Base-by-base conservation (phyloP, 176 grass and related monocot genomes). In the Pharus latifolius region DNA sequence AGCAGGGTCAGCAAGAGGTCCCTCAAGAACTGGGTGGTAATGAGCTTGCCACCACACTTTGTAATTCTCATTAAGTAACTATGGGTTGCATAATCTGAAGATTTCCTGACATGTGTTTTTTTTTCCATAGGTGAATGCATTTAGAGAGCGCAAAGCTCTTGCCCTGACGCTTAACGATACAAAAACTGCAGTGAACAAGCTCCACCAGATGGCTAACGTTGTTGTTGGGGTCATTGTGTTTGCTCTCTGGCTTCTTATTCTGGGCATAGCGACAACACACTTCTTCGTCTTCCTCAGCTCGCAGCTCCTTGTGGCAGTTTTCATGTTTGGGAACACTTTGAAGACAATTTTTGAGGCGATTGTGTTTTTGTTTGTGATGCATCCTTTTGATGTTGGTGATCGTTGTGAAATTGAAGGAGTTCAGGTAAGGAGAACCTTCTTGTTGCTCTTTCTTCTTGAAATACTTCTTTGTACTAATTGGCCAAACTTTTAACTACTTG, bases 1-100 rank as follows among this genome's bases (percentile, higher is more conserved):
- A 74, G 42, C 7, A 85, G 88, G 68, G 77, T 93, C 77, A 85
- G 70, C 60, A 93, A 87, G 70, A 88, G 67, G 18, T 62, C 89
- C 56, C 86, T 98, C 41, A 98, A 93, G 77, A 85, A 73, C 28
- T 98, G 94, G 94, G 94, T 98, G 94, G 94, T 98, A 98, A 87
- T 65, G 74, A 83, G 66, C 66, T 45, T 76, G 41, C 65, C 54
- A 54, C 45, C 17, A 3, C 9, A 56, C 29, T 37, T 44, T 5
- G 51, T 67, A 74, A 40, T 29, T 52, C 53, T 26, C 24, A 67
- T 16, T 28, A 73, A 35, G 8, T 44, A 59, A 51, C 18, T 34
- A 42, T 40, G 6, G 42, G 11, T 15, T 38, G 29, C 27, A 54
- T 11, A 66, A 10, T 61, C 26, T 49, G 20, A 10, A 65, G 10